Evolutionary conservation across 2,329 filamentous ascomycete genomes (phyloP), one percentile per base, ranked within the genome.

Genomic region (Penicillium capsulatum): DNA sequence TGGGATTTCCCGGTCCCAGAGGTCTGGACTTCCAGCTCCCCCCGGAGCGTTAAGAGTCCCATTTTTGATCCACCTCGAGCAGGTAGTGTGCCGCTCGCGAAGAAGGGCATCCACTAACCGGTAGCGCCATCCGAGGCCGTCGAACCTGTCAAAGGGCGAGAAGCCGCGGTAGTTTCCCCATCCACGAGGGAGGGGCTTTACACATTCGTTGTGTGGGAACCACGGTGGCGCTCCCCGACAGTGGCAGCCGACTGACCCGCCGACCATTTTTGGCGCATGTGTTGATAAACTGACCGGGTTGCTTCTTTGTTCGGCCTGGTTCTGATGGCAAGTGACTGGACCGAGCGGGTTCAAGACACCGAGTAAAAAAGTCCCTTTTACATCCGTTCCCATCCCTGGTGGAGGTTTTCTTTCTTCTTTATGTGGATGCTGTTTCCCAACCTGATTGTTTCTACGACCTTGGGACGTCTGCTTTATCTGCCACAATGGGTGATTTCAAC

Each of bases 401-500:
- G 13, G 27, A 40, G 26, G 16, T 3, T 26, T 20, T 40, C 15
- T 29, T 34, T 31, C 11, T 42, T 40, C 40, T 47, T 55, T 54
- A 48, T 50, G 41, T 47, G 24, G 33, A 44, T 42, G 36, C 24
- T 22, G 19, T 9, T 22, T 9, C 5, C 19, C 9, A 9, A 22
- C 5, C 5, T 22, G 9, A 22, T 22, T 9, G 5, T 22, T 22
- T 9, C 19, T 22, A 5, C 9, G 19, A 42, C 15, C 19, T 5
- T 7, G 28, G 13, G 17, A 17, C 24, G 7, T 38, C 7, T n/a
- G 11, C 34, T 4, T 14, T n/a, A 4, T 28, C 13, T 11, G 26
- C 6, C 38, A 44, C 16, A 20, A 51, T 49, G 40, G 44, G 50
- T 24, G 44, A 54, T 26, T 73, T 74, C 48, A 61, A 56, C 19